Percentiles rank a stretch among this genome's conserved stretches.
phyloP scores from a whole-genome alignment of 345 rosid genomes.

The Punica granatum region DNA sequence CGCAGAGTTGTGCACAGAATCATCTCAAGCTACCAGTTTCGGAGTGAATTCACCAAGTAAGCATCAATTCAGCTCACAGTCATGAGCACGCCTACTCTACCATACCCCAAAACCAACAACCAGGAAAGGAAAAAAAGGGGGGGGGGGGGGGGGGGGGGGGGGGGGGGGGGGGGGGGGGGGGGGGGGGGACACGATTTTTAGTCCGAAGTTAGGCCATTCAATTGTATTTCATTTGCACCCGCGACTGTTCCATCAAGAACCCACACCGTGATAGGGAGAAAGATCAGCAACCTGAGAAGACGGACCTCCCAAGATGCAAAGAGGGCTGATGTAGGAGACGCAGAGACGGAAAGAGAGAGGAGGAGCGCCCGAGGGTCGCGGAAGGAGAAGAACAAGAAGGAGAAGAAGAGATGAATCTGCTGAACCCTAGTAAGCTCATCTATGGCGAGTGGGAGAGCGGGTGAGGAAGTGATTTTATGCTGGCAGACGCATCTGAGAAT shows the following conservation, averaged over 20 bases:
- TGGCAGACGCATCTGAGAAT: background rate
- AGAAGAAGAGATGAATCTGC: background rate
- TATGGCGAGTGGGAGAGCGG: background rate
- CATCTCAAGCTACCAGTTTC: background rate
- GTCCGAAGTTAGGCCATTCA: background rate
- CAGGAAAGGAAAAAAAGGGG: too few species aligned
- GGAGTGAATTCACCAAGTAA: background rate
- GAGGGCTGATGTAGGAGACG: background rate
- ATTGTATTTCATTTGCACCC: background rate
- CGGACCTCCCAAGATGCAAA: slow-evolving; percentile 1
- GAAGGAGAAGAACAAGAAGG: too few species aligned
- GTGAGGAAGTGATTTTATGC: background rate
- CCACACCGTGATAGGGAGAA: background rate
- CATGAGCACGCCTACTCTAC: too few species aligned
- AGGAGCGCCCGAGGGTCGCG: slow-evolving; percentile 2
- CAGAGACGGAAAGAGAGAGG: background rate
- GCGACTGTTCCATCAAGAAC: background rate
- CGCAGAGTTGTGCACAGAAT: too few species aligned
- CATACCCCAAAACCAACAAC: too few species aligned
- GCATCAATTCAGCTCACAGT: background rate
- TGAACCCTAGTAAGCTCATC: slow-evolving; percentile 2
- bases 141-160: too few species aligned
- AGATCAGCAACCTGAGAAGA: slow-evolving; percentile 19
- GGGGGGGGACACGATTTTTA: background rate
- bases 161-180: too few species aligned